Evolutionary conservation across 805 yeast species (phyloP).

Genomic region (Cyberlindnera nakhonratchasimensis): DNA sequence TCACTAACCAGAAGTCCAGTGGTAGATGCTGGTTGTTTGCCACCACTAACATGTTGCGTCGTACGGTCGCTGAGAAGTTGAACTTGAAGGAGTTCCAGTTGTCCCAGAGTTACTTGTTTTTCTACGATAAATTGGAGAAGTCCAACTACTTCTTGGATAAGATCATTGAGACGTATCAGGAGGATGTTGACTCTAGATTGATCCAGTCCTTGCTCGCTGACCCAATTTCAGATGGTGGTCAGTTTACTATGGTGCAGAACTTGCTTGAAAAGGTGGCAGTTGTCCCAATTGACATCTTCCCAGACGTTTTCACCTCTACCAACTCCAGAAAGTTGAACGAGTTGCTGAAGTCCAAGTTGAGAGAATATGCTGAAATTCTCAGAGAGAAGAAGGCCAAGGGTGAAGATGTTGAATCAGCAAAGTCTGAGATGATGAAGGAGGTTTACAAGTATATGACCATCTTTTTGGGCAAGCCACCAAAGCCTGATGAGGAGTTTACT

Average conservation of each 20-base stretch:
- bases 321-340: conserved; percentile 50
- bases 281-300: conserved; percentile 70
- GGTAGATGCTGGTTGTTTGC: conserved; percentile 94
- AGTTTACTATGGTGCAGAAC: conserved; percentile 79
- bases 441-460: conserved; percentile 63
- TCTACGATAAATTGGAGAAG: conserved; percentile 84
- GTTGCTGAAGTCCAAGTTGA: conserved; percentile 61
- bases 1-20: conserved; percentile 68
- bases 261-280: conserved; percentile 76
- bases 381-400: conserved; percentile 33
- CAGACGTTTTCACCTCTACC: conserved; percentile 61
- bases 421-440: conserved; percentile 51
- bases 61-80: conserved; percentile 56
- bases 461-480: conserved; percentile 77
- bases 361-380: conserved; percentile 73
- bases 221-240: conserved; percentile 85
- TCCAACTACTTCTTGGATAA: conserved; percentile 78
- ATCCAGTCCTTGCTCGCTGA: conserved; percentile 60
- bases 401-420: conserved; percentile 30
- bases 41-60: conserved; percentile 67
- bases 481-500: conserved; percentile 57
- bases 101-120: conserved; percentile 75
- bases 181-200: conserved; percentile 65
- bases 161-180: conserved; percentile 62
- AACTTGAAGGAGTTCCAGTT: conserved; percentile 67